phyloP scores from a whole-genome alignment of 129 eudicot genomes.

The Lonicera japonica region DNA sequence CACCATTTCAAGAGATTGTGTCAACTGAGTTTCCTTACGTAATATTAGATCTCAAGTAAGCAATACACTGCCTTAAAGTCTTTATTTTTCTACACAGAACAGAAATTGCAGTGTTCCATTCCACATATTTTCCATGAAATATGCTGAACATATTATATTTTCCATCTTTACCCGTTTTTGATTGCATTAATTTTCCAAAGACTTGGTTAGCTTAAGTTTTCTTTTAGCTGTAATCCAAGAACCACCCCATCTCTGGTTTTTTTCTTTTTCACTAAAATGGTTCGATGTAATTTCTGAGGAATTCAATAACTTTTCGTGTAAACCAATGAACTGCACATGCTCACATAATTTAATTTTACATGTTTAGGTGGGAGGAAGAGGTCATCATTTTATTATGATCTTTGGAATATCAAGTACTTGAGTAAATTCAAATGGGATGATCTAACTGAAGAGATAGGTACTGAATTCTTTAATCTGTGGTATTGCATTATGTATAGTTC shows the following conservation, averaged over 20 bases:
- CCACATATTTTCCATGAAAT: too few species aligned
- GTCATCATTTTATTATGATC: constrained; percentile 75
- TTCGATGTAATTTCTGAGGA: too few species aligned
- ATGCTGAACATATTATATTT: too few species aligned
- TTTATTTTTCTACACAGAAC: neutral
- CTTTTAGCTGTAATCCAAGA: too few species aligned
- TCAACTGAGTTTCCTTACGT: neutral
- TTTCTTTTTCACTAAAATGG: too few species aligned
- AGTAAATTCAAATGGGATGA: constrained; percentile 98
- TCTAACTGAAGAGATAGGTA: constrained; percentile 91
- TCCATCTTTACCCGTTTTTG: too few species aligned
- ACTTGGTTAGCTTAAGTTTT: too few species aligned
- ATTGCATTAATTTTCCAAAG: too few species aligned
- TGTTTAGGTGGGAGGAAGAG: constrained; percentile 88
- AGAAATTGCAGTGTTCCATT: too few species aligned
- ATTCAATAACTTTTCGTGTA: too few species aligned
- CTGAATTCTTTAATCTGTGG: neutral
- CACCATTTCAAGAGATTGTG: neutral
- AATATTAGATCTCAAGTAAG: neutral
- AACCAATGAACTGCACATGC: too few species aligned
- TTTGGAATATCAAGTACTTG: constrained; percentile 91
- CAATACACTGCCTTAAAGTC: neutral
- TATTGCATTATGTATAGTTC: constrained; percentile 1
- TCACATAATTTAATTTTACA: constrained; percentile 4
- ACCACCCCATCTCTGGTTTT: too few species aligned